phyloP scores from a whole-genome alignment of 179 eudicot genomes.

The Spinacia oleracea region DNA sequence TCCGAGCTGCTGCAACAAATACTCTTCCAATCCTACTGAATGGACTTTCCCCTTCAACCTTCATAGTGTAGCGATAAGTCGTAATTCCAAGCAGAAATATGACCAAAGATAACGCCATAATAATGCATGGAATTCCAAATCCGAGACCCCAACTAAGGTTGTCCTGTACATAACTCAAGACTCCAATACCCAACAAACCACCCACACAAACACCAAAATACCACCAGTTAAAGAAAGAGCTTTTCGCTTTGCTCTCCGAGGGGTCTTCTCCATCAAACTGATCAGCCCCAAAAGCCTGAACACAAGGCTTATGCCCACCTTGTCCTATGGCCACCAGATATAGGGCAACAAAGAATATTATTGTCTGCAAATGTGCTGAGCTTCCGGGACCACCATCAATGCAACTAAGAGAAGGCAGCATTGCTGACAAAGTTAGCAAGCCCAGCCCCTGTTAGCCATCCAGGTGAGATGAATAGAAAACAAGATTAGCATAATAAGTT shows the following conservation, averaged over 20 bases:
- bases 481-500: slow-evolving; percentile 21
- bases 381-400: slow-evolving; percentile 15
- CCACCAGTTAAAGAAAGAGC: slow-evolving; percentile 94
- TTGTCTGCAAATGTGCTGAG: slow-evolving; percentile 38
- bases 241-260: slow-evolving; percentile 56
- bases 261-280: slow-evolving; percentile 66
- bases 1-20: slow-evolving; percentile 49
- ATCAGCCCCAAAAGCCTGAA: slow-evolving; percentile 87
- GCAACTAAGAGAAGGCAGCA: slow-evolving; percentile 37
- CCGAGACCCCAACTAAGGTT: slow-evolving; percentile 79
- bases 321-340: slow-evolving; percentile 53
- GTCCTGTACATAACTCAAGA: slow-evolving; percentile 67
- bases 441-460: slow-evolving; percentile 53
- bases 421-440: slow-evolving; percentile 59
- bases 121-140: slow-evolving; percentile 72
- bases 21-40: slow-evolving; percentile 59
- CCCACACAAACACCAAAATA: slow-evolving; percentile 43
- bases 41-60: slow-evolving; percentile 41
- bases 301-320: slow-evolving; percentile 78
- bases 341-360: slow-evolving; percentile 31
- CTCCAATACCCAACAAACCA: slow-evolving; percentile 30
- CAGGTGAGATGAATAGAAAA: slow-evolving; percentile 7
- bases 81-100: slow-evolving; percentile 53
- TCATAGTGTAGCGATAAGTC: slow-evolving; percentile 50
- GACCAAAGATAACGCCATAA: slow-evolving; percentile 53